Percentiles rank a stretch among this genome's conserved stretches.
These are phyloP conservation scores for Epichloe gansuensis DNA, from an alignment of 2,329 filamentous ascomycete genomes.

Conservation along the genomic window DNA sequence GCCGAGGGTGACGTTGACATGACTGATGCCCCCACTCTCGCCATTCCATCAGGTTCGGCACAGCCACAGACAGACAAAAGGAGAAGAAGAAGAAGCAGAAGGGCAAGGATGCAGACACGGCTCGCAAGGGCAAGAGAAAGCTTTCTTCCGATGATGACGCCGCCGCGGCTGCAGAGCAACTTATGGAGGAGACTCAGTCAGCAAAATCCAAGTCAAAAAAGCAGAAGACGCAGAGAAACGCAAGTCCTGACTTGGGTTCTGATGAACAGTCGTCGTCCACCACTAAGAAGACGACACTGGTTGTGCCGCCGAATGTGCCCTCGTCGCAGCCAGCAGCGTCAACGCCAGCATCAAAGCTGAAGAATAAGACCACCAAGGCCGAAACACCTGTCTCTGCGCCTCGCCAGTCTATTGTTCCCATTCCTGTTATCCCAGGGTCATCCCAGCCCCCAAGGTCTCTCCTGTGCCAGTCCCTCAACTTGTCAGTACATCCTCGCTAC, in stretches of 20 bases:
- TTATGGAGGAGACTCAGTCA: conserved; percentile 21
- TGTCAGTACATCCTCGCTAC: conserved; percentile 10
- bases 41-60: conserved; percentile 10
- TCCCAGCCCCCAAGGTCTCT: conserved; percentile 17
- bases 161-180: conserved; percentile 21
- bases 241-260: conserved; percentile 24
- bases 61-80: conserved; percentile 14
- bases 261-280: conserved; percentile 13
- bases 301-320: conserved; percentile 21
- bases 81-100: conserved; percentile 12
- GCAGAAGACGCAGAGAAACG: conserved; percentile 22
- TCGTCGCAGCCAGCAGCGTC: conserved; percentile 10
- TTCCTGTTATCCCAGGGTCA: conserved; percentile 23
- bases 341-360: conserved; percentile 12
- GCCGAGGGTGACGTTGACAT: conserved; percentile 34
- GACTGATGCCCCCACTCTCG: conserved; percentile 23
- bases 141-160: conserved; percentile 27
- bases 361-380: conserved; percentile 10
- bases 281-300: conserved; percentile 21
- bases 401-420: conserved; percentile 20
- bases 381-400: conserved; percentile 18
- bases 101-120: conserved; percentile 8
- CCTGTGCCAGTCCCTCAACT: conserved; percentile 13
- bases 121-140: conserved; percentile 26
- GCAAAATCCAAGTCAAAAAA: conserved; percentile 31